These are phyloP conservation scores for Pterocarpus macrocarpus DNA, from an alignment of 306 rosid genomes.

Conservation along the genomic window DNA sequence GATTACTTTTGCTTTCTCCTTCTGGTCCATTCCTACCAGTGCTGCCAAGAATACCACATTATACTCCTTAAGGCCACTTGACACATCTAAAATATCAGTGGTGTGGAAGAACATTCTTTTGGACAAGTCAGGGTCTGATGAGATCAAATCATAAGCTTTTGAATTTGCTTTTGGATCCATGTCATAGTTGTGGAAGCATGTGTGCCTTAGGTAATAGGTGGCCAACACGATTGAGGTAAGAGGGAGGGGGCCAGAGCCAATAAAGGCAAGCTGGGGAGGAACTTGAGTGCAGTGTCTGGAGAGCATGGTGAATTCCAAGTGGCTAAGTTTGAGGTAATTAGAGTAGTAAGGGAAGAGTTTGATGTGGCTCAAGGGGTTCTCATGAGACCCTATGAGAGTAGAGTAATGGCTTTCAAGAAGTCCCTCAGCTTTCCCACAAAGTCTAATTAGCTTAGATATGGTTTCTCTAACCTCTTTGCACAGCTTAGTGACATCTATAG, in stretches of 20 bases:
- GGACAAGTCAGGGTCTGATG: slow-evolving; percentile 65
- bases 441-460: slow-evolving; percentile 64
- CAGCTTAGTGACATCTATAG: slow-evolving; percentile 54
- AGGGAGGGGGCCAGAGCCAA: slow-evolving; percentile 84
- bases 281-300: slow-evolving; percentile 49
- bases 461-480: slow-evolving; percentile 57
- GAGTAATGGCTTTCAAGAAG: slow-evolving; percentile 73
- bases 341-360: slow-evolving; percentile 71
- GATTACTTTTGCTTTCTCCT: slow-evolving; percentile 61
- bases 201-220: slow-evolving; percentile 52
- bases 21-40: slow-evolving; percentile 70
- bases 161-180: slow-evolving; percentile 70
- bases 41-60: slow-evolving; percentile 81
- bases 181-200: slow-evolving; percentile 75
- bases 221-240: slow-evolving; percentile 81
- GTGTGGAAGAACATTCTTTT: slow-evolving; percentile 73
- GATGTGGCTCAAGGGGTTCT: slow-evolving; percentile 61
- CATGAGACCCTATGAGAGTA: slow-evolving; percentile 54
- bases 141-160: slow-evolving; percentile 58
- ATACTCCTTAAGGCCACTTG: slow-evolving; percentile 57
- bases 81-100: slow-evolving; percentile 61
- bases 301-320: slow-evolving; percentile 67
- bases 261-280: slow-evolving; percentile 62
- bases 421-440: slow-evolving; percentile 78
- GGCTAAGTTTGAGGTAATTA: slow-evolving; percentile 76